Evolutionary conservation across 371 early-diverging fungal species (phyloP).

Genomic region (Lichtheimia ornata): DNA sequence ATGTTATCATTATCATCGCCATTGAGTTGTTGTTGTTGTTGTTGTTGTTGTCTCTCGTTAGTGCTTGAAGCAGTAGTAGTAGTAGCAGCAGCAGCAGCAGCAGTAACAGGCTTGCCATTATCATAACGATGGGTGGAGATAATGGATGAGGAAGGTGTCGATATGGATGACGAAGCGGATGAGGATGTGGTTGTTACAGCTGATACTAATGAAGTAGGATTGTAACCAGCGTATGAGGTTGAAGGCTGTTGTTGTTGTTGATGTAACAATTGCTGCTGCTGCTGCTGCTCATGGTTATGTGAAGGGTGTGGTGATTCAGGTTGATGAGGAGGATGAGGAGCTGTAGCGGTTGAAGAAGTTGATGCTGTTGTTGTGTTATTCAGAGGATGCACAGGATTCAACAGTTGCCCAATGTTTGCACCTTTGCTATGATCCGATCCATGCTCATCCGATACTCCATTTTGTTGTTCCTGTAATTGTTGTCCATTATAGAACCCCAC

Average conservation of each 20-base stretch:
- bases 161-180: slow-evolving; percentile 2
- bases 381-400: slow-evolving; percentile 44
- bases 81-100: too few relatives aligned
- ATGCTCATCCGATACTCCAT: slow-evolving; percentile 8
- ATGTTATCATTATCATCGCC: neutral
- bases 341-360: neutral
- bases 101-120: neutral
- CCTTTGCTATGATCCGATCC: slow-evolving; percentile 12
- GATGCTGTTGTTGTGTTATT: slow-evolving; percentile 12
- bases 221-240: neutral
- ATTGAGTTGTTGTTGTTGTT: neutral
- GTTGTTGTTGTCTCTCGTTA: too few relatives aligned
- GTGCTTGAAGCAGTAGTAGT: too few relatives aligned
- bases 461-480: slow-evolving; percentile 8
- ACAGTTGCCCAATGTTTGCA: slow-evolving; percentile 35
- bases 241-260: neutral
- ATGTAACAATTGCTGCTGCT: neutral
- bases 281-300: slow-evolving; percentile 11
- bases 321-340: neutral
- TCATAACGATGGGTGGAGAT: neutral
- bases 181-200: slow-evolving; percentile 1
- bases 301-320: slow-evolving; percentile 9
- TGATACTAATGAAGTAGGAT: slow-evolving; percentile 8
- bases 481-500: neutral
- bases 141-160: slow-evolving; percentile 11